These are phyloP conservation scores for Vaccinium vitisidaea DNA, from an alignment of 148 eudicot species.

Conservation along the genomic window DNA sequence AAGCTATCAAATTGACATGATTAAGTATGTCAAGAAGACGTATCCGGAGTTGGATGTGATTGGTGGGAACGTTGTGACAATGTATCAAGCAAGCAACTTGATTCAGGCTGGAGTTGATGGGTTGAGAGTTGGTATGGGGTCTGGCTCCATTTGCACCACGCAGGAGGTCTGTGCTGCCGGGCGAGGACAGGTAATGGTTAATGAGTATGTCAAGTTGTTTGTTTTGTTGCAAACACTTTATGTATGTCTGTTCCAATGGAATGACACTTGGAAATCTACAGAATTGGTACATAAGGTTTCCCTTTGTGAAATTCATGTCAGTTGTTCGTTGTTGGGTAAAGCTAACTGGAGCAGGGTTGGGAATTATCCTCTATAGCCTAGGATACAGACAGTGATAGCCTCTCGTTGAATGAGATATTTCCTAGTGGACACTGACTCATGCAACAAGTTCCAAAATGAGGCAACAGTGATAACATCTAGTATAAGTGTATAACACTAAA, in stretches of 20 bases:
- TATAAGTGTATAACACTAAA: background rate
- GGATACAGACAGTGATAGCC: background rate
- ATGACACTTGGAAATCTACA: background rate
- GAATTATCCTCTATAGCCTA: background rate
- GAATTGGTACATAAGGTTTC: background rate
- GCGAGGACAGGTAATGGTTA: conserved; percentile 79
- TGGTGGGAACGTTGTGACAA: conserved; percentile 92
- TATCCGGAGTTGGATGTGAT: conserved; percentile 76
- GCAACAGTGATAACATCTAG: background rate
- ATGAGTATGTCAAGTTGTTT: background rate
- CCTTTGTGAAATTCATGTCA: background rate
- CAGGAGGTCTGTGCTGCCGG: conserved; percentile 99
- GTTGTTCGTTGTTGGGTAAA: background rate
- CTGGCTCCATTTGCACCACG: conserved; percentile 96
- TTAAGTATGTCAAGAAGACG: conserved; percentile 68
- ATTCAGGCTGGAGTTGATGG: conserved; percentile 95
- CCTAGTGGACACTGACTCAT: background rate
- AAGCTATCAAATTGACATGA: conserved; percentile 84
- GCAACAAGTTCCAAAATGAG: background rate
- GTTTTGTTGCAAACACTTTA: background rate
- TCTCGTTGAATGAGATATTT: background rate
- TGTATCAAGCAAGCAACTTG: conserved; percentile 76
- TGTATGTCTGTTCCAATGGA: background rate
- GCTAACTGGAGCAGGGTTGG: no score
- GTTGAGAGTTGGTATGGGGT: conserved; percentile 94